Conservation (phyloP, 164 flowering plant genomes). For the Umbellularia californica region DNA sequence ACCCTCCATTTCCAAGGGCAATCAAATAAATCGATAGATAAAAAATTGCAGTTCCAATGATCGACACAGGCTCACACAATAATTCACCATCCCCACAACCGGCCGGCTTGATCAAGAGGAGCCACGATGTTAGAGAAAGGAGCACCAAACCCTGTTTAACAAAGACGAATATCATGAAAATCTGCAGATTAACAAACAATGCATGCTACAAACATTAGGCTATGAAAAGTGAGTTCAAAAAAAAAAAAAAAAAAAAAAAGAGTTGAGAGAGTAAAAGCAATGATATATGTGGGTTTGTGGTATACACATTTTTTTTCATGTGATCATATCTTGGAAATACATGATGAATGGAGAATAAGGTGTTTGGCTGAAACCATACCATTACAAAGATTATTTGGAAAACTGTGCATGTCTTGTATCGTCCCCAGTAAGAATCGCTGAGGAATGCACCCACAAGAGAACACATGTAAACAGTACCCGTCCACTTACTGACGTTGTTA, state of each 20-base stretch:
- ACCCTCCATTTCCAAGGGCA: constrained; percentile 92
- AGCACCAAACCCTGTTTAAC: constrained; percentile 55
- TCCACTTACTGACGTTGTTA: constrained; percentile 75
- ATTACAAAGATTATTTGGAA: constrained; percentile 60
- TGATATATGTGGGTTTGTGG: background rate
- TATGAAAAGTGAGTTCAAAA: no score
- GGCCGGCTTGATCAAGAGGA: constrained; percentile 52
- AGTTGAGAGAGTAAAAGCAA: background rate
- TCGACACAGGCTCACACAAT: constrained; percentile 33
- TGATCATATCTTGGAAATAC: background rate
- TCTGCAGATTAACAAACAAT: no score
- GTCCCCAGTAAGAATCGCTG: constrained; percentile 87
- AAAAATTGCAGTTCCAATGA: constrained; percentile 37
- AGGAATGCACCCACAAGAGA: constrained; percentile 79
- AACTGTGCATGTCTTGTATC: constrained; percentile 66
- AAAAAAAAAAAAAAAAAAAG: no score
- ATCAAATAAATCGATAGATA: constrained; percentile 70
- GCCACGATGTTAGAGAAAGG: constrained; percentile 60
- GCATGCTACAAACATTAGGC: no score
- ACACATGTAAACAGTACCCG: constrained; percentile 75
- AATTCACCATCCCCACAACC: constrained; percentile 56
- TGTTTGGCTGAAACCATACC: constrained; percentile 30
- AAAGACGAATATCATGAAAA: no score
- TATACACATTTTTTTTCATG: background rate
- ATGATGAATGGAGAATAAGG: background rate